Conservation (phyloP, 345 rosid species). For the Acer campestre region DNA sequence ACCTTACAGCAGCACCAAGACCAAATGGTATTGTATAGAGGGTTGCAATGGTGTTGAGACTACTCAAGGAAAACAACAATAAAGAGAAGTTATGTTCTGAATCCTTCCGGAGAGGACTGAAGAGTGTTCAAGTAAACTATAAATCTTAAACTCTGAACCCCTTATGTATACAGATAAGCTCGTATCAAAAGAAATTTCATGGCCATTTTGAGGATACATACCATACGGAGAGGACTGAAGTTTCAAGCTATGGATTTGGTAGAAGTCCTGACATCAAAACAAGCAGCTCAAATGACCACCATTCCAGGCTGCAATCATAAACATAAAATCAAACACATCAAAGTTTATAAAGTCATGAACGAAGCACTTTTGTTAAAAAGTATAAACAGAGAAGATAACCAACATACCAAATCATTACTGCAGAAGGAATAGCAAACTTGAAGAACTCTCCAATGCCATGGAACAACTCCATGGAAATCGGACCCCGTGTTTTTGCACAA, state of each 20-base stretch:
- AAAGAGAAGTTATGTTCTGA: neutral
- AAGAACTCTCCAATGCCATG: constrained; percentile 59
- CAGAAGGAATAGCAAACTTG: constrained; percentile 72
- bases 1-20: constrained; percentile 74
- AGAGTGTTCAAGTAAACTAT: no score
- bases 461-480: constrained; percentile 49
- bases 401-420: constrained; percentile 72
- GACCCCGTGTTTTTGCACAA: constrained; percentile 51
- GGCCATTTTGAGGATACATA: constrained; percentile 30
- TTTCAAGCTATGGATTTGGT: constrained; percentile 84
- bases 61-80: constrained; percentile 28
- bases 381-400: neutral
- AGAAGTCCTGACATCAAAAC: constrained; percentile 76
- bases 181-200: neutral
- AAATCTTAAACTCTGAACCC: neutral
- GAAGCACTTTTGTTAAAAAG: neutral
- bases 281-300: constrained; percentile 97
- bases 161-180: neutral
- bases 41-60: constrained; percentile 56
- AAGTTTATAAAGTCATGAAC: neutral
- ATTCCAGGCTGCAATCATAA: constrained; percentile 66
- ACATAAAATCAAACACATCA: neutral
- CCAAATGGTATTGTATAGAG: constrained; percentile 62
- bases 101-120: no score
- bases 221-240: constrained; percentile 90